Conservation (phyloP, 306 rosid genomes). For the Trifolium pratense region DNA sequence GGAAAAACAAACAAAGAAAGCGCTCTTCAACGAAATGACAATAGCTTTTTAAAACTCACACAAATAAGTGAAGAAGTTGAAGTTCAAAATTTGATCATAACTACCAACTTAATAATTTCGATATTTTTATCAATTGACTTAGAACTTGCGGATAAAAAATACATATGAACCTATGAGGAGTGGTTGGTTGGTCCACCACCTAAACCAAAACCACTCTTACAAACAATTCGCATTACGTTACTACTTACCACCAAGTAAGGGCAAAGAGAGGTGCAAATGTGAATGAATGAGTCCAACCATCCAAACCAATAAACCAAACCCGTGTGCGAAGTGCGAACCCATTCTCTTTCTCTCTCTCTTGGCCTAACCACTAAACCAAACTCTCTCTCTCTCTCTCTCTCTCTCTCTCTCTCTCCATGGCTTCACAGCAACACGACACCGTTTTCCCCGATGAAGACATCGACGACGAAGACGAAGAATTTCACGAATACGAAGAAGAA, state of each 20-base stretch:
- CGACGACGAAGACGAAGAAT: conserved; percentile 72
- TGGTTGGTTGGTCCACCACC: conserved; percentile 47
- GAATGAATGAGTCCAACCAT: conserved; percentile 24
- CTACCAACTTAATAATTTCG: no score
- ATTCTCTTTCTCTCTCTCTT: neutral
- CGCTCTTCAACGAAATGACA: no score
- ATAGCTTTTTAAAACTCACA: no score
- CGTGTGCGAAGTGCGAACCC: conserved; percentile 36
- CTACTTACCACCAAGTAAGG: conserved; percentile 27
- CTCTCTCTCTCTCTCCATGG: conserved; percentile 48
- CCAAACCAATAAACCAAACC: conserved; percentile 22
- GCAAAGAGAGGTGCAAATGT: neutral
- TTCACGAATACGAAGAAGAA: conserved; percentile 62
- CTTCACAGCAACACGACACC: conserved; percentile 68
- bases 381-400: conserved; percentile 1
- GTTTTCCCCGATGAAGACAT: conserved; percentile 73
- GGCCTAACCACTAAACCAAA: conserved; percentile 25
- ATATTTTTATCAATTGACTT: no score
- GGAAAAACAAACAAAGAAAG: no score
- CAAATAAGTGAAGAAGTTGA: no score
- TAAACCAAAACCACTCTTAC: conserved; percentile 29
- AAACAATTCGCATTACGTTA: neutral
- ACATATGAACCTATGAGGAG: neutral
- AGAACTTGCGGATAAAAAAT: no score
- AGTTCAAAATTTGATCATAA: no score